Base-by-base conservation (phyloP, 345 rosid genomes). In the Acer saccharum region DNA sequence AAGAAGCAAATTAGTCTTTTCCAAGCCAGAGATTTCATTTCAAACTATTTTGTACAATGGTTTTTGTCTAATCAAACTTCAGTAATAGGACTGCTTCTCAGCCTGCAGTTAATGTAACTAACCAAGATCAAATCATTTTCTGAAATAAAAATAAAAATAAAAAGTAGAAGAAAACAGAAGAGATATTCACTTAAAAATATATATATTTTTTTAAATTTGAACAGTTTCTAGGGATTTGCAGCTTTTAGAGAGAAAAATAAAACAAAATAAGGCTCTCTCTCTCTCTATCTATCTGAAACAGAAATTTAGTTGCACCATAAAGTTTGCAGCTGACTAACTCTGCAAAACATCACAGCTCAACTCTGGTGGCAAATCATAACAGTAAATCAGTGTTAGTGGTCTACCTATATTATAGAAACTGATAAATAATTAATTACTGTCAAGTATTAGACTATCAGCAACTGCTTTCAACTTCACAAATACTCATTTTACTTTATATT, bases 341-440 rank as follows among this genome's bases (percentile, higher is more conserved):
- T 74, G 84, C 72, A 73, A 74, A 79, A 73, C 83, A 81, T 80
- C 87, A 79, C 81, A 67, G 77, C 87, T 66, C 81, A 67, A 77
- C 84, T 66, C 79, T 78, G 79, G 66, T 74, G 60, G 77, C 60
- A 75, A 84, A 84, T 84, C 87, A 66, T 72, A 77, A 81, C 87
- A 81, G 87, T 79, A 29, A 83, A 74, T 11, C 67, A 35, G 62
- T 43, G 8, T 32, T n/a, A 75, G 25, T 13, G 13, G 65, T 11
- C 70, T 52, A 11, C 17, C 54, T 63, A 29, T 17, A 41, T 12
- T 27, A 55, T 17, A 11, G 41, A 6, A 61, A 69, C 12, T 41
- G 57, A 52, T 14, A 57, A 66, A 66, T n/a, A 57, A 66, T n/a
- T n/a, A 57, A 66, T 16, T 10, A 25, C 74, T 73, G 18, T 12